phyloP scores from a whole-genome alignment of 208 protist genomes.

The Leishmania aethiopica region DNA sequence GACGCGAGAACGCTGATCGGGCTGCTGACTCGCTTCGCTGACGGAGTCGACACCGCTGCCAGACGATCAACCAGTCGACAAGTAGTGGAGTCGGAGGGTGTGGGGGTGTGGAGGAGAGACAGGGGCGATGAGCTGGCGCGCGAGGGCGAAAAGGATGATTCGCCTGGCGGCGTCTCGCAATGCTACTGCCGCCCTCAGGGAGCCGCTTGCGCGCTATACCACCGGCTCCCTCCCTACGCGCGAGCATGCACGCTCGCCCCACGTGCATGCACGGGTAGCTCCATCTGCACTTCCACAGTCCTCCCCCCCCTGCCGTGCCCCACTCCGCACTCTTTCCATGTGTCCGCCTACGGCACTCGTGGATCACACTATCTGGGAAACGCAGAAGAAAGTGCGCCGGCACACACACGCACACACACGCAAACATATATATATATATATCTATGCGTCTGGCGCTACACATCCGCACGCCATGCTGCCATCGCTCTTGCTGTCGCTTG shows the following conservation, averaged over 20 bases:
- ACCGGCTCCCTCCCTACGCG: not conserved
- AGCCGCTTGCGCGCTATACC: not conserved
- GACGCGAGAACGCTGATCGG: not conserved
- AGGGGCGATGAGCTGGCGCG: not conserved
- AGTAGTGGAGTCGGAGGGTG: not conserved
- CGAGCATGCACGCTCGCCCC: not conserved
- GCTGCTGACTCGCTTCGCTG: not conserved
- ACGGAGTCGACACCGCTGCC: not conserved
- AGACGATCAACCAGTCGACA: not conserved
- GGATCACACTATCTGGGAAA: not conserved
- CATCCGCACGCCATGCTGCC: not conserved
- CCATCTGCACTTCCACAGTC: not conserved
- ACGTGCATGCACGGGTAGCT: not conserved
- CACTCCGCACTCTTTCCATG: not conserved
- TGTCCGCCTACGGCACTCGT: not conserved
- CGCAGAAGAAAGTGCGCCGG: not conserved
- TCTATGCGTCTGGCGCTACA: not conserved
- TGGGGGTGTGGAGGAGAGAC: not conserved
- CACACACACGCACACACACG: not conserved
- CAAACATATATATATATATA: not conserved
- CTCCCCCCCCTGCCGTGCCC: not conserved
- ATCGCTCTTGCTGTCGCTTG: too few relatives aligned
- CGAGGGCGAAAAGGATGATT: not conserved
- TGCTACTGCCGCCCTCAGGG: not conserved
- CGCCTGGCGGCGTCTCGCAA: not conserved